Evolutionary conservation across 2,329 filamentous ascomycete species (phyloP).

Genomic region (Nannizzia gypsea): DNA sequence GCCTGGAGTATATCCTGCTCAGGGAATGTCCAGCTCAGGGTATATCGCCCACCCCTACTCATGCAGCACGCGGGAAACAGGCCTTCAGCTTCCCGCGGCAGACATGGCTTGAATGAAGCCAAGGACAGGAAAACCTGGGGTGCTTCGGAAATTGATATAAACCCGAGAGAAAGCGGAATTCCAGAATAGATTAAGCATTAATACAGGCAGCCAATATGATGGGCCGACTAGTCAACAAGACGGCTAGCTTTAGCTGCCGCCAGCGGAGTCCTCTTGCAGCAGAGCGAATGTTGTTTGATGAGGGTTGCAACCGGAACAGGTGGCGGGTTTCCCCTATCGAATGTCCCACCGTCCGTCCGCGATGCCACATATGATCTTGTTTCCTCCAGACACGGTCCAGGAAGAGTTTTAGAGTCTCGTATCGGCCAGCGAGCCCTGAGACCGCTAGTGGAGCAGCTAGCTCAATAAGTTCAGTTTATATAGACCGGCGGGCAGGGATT

Average conservation of each 20-base stretch:
- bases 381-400: not conserved
- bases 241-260: not conserved
- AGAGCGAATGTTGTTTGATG: not conserved
- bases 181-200: not conserved
- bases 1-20: too few species aligned
- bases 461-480: not conserved
- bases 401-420: conserved; percentile 2
- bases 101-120: not conserved
- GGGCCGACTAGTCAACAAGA: not conserved
- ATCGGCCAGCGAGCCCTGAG: not conserved
- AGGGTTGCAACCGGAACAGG: not conserved
- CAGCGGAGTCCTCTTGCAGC: not conserved
- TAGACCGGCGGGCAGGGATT: not conserved
- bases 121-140: not conserved
- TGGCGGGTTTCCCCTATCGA: not conserved
- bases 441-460: not conserved
- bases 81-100: not conserved
- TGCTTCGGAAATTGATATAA: conserved; percentile 4
- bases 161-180: not conserved
- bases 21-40: not conserved
- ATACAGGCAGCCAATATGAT: too few species aligned
- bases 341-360: not conserved
- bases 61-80: not conserved
- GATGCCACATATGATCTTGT: not conserved
- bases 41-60: too few species aligned